Evolutionary conservation across 164 flowering plant species (phyloP).

Genomic region (Saururus chinensis): DNA sequence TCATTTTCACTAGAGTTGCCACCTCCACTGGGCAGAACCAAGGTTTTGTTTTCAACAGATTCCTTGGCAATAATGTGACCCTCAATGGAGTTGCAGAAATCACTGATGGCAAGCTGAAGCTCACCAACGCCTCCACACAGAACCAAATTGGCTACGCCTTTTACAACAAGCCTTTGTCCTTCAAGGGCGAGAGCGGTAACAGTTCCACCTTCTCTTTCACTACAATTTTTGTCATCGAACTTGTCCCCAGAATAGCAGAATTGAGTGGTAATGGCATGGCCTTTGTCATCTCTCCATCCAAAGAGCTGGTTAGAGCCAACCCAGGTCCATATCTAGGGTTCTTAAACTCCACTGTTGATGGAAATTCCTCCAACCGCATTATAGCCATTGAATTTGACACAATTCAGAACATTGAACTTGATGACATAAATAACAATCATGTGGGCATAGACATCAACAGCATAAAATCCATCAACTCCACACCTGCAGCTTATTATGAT

Average conservation of each 20-base stretch:
- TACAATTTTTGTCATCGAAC: conserved; percentile 35
- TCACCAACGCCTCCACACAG: too few species aligned
- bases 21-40: too few species aligned
- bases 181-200: too few species aligned
- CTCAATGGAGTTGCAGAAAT: too few species aligned
- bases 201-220: too few species aligned
- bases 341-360: conserved; percentile 26
- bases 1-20: too few species aligned
- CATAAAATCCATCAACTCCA: conserved; percentile 37
- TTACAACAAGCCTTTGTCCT: too few species aligned
- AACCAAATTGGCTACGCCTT: too few species aligned
- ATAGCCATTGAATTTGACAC: conserved; percentile 70
- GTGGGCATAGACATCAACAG: conserved; percentile 59
- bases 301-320: conserved; percentile 17
- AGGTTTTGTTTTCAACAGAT: too few species aligned
- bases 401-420: conserved; percentile 42
- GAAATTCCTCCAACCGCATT: conserved; percentile 32
- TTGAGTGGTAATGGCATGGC: conserved; percentile 61
- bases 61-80: too few species aligned
- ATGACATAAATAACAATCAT: conserved; percentile 56
- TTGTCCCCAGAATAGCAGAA: conserved; percentile 35
- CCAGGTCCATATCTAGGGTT: conserved; percentile 57
- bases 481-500: conserved; percentile 14
- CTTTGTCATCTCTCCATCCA: conserved; percentile 33
- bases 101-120: too few species aligned